Base-by-base conservation (phyloP, 2,329 filamentous ascomycete species). In the Ustilaginoidea virens region DNA sequence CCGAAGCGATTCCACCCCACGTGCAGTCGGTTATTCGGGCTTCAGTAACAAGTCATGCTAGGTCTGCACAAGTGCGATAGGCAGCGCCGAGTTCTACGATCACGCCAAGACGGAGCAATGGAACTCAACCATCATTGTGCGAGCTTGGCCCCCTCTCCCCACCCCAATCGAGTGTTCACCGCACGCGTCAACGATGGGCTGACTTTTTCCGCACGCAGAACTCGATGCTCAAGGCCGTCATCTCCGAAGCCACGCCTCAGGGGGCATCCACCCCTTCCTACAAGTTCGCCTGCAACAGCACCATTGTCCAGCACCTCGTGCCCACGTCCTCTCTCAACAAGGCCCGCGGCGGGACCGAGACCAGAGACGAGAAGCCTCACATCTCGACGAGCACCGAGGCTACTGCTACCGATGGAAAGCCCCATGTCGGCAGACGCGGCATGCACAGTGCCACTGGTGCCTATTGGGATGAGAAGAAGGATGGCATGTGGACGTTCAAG, bases 281-380 rank as follows among this genome's bases (percentile, higher is more conserved):
- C 71, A 96, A 96, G 58, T 96, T 87, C 60, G 82, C 85, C 43
- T 85, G 92, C 60, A 96, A 93, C 67, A 92, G 82, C 63, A 96
- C 87, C 40, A 94, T 96, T 49, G 92, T 96, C 43, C 87, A 98
- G 63, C 87, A 96, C 61, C 65, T 87, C 19, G 71, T 78, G 13
- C 70, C 77, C 31, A 76, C 71, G 9, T 69, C 71, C 17, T 60
- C 69, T 32, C 59, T 74, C 28, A 76, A 71, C 57, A 73, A 71
- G 55, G 50, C 69, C 36, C 61, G 63, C 40, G 50, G 52, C 33
- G 60, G 68, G 37, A 61, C 56, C 42, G 55, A 64, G 44, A 51
- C 51, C 36, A 54, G 58, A 36, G 46, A 52, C 25, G 60, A 63
- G 36, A 55, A 66, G 41, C 60, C 67, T n/a, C 58, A 60, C 39